These are phyloP conservation scores for Osmanthus fragrans DNA, from an alignment of 257 asterid genomes.

Conservation along the genomic window DNA sequence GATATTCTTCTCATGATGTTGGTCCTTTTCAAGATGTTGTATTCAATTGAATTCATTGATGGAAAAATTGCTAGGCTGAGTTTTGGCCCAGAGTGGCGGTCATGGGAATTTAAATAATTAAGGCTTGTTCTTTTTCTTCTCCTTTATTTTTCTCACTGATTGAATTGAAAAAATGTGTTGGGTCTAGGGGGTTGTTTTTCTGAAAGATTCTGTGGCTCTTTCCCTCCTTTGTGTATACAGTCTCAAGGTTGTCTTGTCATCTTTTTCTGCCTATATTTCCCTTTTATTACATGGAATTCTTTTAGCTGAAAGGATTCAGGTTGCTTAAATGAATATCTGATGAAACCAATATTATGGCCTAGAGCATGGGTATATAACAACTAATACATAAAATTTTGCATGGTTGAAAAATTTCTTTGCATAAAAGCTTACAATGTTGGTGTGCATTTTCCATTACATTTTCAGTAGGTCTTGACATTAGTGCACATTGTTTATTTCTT, in stretches of 20 bases:
- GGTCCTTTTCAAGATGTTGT: not conserved
- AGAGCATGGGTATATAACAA: not conserved
- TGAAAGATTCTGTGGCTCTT: not conserved
- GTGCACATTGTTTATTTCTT: not conserved
- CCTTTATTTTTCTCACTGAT: not conserved
- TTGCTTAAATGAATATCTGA: not conserved
- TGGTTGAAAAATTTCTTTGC: not conserved
- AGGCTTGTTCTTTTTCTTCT: not conserved
- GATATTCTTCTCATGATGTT: not conserved
- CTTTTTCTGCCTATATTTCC: not conserved
- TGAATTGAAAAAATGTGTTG: not conserved
- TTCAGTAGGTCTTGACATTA: not conserved
- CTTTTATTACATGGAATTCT: not conserved
- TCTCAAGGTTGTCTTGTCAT: not conserved
- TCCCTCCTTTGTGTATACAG: not conserved
- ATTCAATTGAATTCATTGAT: not conserved
- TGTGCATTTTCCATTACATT: not conserved
- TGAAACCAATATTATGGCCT: not conserved
- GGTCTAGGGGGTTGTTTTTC: not conserved
- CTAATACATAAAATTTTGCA: not conserved
- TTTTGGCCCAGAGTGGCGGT: too few relatives aligned
- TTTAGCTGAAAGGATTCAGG: not conserved
- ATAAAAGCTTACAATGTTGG: not conserved
- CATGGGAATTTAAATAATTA: too few relatives aligned
- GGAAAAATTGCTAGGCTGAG: not conserved